Conservation (phyloP, 1,139 yeast species). For the Taphrina pruni region DNA sequence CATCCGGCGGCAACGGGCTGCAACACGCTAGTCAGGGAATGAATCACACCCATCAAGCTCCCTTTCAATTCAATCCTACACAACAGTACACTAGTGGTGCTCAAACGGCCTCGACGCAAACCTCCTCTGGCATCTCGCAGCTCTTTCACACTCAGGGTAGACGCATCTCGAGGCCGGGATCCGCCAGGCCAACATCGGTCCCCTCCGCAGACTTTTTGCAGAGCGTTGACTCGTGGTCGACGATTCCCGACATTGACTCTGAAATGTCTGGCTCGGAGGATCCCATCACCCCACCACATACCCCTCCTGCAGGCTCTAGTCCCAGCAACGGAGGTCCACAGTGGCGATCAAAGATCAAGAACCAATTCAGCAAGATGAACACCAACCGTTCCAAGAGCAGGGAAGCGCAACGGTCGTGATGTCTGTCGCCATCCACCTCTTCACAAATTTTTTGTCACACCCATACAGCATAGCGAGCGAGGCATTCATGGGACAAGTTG, state of each 20-base stretch:
- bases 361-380: conserved; percentile 27
- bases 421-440: background rate
- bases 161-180: conserved; percentile 9
- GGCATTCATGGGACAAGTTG: background rate
- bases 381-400: conserved; percentile 18
- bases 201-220: conserved; percentile 18
- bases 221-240: conserved; percentile 11
- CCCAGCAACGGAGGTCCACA: conserved; percentile 19
- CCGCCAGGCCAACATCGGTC: conserved; percentile 31
- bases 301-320: conserved; percentile 28
- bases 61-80: background rate
- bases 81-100: background rate
- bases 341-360: conserved; percentile 37
- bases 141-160: conserved; percentile 10
- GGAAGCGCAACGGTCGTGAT: conserved; percentile 11
- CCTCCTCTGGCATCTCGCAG: conserved; percentile 12
- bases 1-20: background rate
- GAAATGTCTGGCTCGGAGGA: conserved; percentile 36
- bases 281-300: conserved; percentile 38
- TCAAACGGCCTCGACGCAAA: background rate
- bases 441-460: background rate
- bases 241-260: conserved; percentile 21
- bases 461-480: conserved; percentile 1
- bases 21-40: background rate
- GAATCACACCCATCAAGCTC: background rate